A percentile compares a stretch with the other conserved stretches of the same genome.
Conservation (phyloP, 345 rosid species). For the Trapa bicornis region DNA sequence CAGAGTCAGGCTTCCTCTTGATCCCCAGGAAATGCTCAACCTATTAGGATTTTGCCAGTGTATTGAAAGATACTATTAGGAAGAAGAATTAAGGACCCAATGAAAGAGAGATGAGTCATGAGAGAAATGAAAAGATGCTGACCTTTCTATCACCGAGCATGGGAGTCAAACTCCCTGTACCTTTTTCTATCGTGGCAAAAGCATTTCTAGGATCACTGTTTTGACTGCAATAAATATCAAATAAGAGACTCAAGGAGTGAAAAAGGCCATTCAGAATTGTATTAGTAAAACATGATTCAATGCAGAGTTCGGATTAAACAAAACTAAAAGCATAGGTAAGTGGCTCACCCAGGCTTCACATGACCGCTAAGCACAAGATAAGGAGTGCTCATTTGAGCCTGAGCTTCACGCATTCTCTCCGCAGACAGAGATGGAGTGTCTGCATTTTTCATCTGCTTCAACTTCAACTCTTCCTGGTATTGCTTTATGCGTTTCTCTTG, state of each 20-base stretch:
- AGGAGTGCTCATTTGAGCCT: slow-evolving; percentile 73
- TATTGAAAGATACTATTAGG: neutral
- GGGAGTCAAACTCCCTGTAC: slow-evolving; percentile 71
- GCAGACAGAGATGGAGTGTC: slow-evolving; percentile 91
- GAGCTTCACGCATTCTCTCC: slow-evolving; percentile 92
- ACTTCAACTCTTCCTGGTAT: slow-evolving; percentile 76
- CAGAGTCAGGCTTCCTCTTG: neutral
- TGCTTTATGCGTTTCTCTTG: slow-evolving; percentile 94
- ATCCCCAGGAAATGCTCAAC: slow-evolving; percentile 4
- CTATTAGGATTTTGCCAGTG: neutral
- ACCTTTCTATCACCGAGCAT: slow-evolving; percentile 93
- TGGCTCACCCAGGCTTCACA: slow-evolving; percentile 78
- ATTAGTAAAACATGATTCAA: neutral
- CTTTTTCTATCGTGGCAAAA: slow-evolving; percentile 78
- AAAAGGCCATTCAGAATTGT: neutral
- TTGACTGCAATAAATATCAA: slow-evolving; percentile 39
- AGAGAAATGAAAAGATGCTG: slow-evolving; percentile 9
- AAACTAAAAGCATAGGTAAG: neutral
- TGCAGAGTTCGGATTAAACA: neutral
- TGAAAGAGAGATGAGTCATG: neutral
- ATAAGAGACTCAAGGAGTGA: neutral
- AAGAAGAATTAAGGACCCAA: too few species aligned
- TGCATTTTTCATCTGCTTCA: slow-evolving; percentile 96
- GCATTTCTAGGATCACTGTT: slow-evolving; percentile 85
- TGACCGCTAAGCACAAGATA: slow-evolving; percentile 96